These are phyloP conservation scores for Hanseniaspora taiwanica DNA, from an alignment of 805 yeast species.

Conservation along the genomic window DNA sequence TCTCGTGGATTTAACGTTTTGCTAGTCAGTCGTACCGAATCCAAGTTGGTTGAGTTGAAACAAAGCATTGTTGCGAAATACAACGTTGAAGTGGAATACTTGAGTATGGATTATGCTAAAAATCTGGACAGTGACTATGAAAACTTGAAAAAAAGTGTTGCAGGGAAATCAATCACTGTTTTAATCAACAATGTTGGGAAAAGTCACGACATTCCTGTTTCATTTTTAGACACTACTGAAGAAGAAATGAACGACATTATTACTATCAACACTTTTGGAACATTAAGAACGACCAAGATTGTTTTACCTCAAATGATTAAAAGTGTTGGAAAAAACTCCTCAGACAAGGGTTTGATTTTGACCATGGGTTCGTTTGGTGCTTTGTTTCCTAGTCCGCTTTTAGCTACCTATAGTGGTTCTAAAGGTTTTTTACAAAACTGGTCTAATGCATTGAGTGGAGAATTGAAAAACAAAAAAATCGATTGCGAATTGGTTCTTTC, in stretches of 20 bases:
- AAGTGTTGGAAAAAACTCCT: slow-evolving; percentile 29
- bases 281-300: slow-evolving; percentile 72
- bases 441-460: slow-evolving; percentile 83
- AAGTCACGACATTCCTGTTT: slow-evolving; percentile 90
- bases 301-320: slow-evolving; percentile 56
- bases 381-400: slow-evolving; percentile 76
- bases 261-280: slow-evolving; percentile 73
- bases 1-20: slow-evolving; percentile 70
- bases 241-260: slow-evolving; percentile 69
- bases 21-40: slow-evolving; percentile 70
- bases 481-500: slow-evolving; percentile 82
- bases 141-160: slow-evolving; percentile 32
- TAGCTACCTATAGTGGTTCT: slow-evolving; percentile 92
- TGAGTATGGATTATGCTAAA: slow-evolving; percentile 68
- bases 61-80: slow-evolving; percentile 46
- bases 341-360: slow-evolving; percentile 59
- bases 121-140: slow-evolving; percentile 48
- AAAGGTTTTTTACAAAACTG: slow-evolving; percentile 90
- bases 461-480: slow-evolving; percentile 49
- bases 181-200: slow-evolving; percentile 89
- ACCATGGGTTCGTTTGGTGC: slow-evolving; percentile 98
- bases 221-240: slow-evolving; percentile 68
- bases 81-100: slow-evolving; percentile 45
- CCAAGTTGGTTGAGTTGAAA: slow-evolving; percentile 58
- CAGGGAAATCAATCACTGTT: slow-evolving; percentile 50